Evolutionary conservation across 2,329 filamentous ascomycete species (phyloP).

Genomic region (Penicillium sp.): DNA sequence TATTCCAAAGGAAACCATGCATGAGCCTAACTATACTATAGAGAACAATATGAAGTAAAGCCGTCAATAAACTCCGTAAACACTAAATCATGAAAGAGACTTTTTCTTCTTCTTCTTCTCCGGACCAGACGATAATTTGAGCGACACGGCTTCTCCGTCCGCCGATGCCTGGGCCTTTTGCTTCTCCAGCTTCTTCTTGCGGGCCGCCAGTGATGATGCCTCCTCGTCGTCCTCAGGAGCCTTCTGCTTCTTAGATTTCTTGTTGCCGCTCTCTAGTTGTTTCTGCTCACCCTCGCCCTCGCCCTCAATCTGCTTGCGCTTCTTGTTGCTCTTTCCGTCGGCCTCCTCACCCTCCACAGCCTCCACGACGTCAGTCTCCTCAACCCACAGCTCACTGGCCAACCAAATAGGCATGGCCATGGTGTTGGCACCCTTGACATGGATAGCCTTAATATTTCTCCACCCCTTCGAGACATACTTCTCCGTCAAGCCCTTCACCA

Average conservation of each 20-base stretch:
- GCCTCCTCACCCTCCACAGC: conserved; percentile 41
- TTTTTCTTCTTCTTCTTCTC: conserved; percentile 49
- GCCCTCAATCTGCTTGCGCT: conserved; percentile 47
- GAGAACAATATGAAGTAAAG: conserved; percentile 1
- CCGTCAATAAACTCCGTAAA: conserved; percentile 24
- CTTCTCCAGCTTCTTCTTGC: conserved; percentile 55
- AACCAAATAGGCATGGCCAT: conserved; percentile 93
- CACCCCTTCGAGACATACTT: conserved; percentile 86
- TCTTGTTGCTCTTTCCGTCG: conserved; percentile 59
- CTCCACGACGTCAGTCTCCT: conserved; percentile 73
- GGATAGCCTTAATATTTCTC: conserved; percentile 81
- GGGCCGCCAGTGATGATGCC: conserved; percentile 36
- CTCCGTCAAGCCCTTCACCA: conserved; percentile 71
- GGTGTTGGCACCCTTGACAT: conserved; percentile 89
- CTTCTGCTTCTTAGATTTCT: conserved; percentile 49
- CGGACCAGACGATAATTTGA: conserved; percentile 26
- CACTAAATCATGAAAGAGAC: conserved; percentile 41
- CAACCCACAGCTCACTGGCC: conserved; percentile 87
- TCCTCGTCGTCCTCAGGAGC: conserved; percentile 46
- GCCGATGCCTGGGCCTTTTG: conserved; percentile 55
- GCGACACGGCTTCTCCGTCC: conserved; percentile 44
- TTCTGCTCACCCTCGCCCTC: conserved; percentile 31
- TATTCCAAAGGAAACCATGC: conserved; percentile 32
- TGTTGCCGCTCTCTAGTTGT: conserved; percentile 34
- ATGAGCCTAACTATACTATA: conserved; percentile 24